Percentiles rank a stretch among this genome's conserved stretches.
Conservation (phyloP, 441 rosid species). For the California macrophylla region DNA sequence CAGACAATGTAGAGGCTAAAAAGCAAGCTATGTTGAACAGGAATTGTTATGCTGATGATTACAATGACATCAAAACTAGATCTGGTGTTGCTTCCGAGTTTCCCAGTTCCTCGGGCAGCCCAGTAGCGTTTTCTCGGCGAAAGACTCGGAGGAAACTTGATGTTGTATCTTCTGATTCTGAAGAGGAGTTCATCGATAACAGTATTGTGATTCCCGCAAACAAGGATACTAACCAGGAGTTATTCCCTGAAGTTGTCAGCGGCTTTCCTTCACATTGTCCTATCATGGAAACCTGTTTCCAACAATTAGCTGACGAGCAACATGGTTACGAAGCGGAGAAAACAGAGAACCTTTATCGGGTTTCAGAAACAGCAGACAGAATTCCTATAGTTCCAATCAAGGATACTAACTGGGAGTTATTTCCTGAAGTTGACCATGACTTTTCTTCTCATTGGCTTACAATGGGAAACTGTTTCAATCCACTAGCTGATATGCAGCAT, state of each 20-base stretch:
- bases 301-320: neutral
- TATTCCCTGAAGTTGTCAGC: neutral
- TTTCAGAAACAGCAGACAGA: neutral
- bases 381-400: conserved; percentile 16
- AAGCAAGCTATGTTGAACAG: conserved; percentile 63
- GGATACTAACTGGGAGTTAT: conserved; percentile 21
- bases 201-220: neutral
- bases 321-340: neutral
- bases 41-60: conserved; percentile 40
- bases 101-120: conserved; percentile 36
- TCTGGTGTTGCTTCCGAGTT: conserved; percentile 25
- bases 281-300: neutral
- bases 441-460: conserved; percentile 25
- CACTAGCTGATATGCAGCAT: conserved; percentile 24
- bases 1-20: conserved; percentile 48
- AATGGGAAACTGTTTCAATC: conserved; percentile 24
- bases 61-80: conserved; percentile 35
- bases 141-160: conserved; percentile 40
- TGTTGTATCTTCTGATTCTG: conserved; percentile 78
- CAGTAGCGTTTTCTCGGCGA: conserved; percentile 30
- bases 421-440: conserved; percentile 22
- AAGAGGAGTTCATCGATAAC: conserved; percentile 40
- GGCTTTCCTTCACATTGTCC: neutral
- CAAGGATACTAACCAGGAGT: conserved; percentile 1
- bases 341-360: neutral